Evolutionary conservation across 1,139 yeast genomes (phyloP).

Genomic region (Saccharomyces pastorianus): DNA sequence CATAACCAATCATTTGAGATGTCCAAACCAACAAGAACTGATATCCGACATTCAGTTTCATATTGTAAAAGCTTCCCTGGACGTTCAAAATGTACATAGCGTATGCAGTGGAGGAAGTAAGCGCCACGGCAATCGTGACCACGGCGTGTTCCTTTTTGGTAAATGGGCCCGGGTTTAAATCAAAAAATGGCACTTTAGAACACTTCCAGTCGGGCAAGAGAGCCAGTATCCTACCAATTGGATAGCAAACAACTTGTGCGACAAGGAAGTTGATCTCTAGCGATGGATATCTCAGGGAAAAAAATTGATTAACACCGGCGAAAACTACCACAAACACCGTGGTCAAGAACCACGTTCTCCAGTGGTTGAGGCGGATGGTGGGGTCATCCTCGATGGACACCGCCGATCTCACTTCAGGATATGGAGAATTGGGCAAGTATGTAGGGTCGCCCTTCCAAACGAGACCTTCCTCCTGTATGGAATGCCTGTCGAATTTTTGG

Average conservation of each 20-base stretch:
- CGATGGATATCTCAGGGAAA: conserved; percentile 43
- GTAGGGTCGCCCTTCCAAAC: conserved; percentile 32
- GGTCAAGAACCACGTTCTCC: conserved; percentile 45
- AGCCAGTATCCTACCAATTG: conserved; percentile 41
- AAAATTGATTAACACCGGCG: conserved; percentile 45
- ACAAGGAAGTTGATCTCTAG: conserved; percentile 41
- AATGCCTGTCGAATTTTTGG: neutral
- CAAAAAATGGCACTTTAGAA: conserved; percentile 24
- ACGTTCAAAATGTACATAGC: conserved; percentile 53
- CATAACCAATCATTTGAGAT: conserved; percentile 51
- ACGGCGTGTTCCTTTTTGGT: conserved; percentile 55
- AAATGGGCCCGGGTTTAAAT: conserved; percentile 48
- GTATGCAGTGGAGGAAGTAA: conserved; percentile 45
- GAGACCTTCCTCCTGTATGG: neutral
- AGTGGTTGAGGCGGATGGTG: conserved; percentile 39
- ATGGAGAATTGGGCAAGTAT: conserved; percentile 41
- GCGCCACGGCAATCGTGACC: conserved; percentile 43
- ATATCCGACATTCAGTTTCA: conserved; percentile 35
- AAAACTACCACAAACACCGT: conserved; percentile 43
- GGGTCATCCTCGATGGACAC: conserved; percentile 45
- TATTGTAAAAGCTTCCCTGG: conserved; percentile 43
- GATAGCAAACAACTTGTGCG: conserved; percentile 48
- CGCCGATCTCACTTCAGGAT: conserved; percentile 49
- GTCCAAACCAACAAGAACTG: conserved; percentile 44
- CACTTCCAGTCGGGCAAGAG: conserved; percentile 35